These are phyloP conservation scores for Lentinula sp. DNA, from an alignment of 768 basidiomycete species.

Conservation along the genomic window DNA sequence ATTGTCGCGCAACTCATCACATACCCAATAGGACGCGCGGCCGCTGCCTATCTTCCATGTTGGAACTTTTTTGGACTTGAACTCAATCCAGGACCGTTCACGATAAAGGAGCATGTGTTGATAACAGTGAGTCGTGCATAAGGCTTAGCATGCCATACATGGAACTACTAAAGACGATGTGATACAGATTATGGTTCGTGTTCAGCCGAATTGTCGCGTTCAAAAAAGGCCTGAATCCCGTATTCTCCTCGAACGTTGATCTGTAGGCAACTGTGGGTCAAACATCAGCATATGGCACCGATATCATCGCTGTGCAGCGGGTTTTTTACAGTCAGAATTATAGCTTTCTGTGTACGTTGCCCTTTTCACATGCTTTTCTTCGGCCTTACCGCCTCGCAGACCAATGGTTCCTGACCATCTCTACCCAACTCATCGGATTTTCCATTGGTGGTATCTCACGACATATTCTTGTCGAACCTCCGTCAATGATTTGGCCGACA, in stretches of 20 bases:
- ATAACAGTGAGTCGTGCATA: background rate
- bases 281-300: slow-evolving; percentile 52
- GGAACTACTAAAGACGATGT: background rate
- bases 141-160: background rate
- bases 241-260: background rate
- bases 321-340: slow-evolving; percentile 59
- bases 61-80: slow-evolving; percentile 51
- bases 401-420: slow-evolving; percentile 61
- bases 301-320: slow-evolving; percentile 68
- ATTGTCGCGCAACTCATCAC: slow-evolving; percentile 68
- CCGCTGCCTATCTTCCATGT: slow-evolving; percentile 55
- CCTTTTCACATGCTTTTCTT: background rate
- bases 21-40: slow-evolving; percentile 62
- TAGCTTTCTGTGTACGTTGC: slow-evolving; percentile 36
- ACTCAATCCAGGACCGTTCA: slow-evolving; percentile 71
- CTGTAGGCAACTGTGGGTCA: slow-evolving; percentile 5
- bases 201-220: background rate
- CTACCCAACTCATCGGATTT: slow-evolving; percentile 66
- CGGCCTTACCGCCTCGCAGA: slow-evolving; percentile 21
- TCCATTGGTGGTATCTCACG: slow-evolving; percentile 50
- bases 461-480: slow-evolving; percentile 60
- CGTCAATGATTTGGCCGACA: slow-evolving; percentile 73
- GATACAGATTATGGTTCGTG: slow-evolving; percentile 9
- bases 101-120: slow-evolving; percentile 59
- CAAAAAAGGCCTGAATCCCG: background rate